These are phyloP conservation scores for Fragaria iinumae DNA, from an alignment of 306 rosid genomes.

Conservation along the genomic window DNA sequence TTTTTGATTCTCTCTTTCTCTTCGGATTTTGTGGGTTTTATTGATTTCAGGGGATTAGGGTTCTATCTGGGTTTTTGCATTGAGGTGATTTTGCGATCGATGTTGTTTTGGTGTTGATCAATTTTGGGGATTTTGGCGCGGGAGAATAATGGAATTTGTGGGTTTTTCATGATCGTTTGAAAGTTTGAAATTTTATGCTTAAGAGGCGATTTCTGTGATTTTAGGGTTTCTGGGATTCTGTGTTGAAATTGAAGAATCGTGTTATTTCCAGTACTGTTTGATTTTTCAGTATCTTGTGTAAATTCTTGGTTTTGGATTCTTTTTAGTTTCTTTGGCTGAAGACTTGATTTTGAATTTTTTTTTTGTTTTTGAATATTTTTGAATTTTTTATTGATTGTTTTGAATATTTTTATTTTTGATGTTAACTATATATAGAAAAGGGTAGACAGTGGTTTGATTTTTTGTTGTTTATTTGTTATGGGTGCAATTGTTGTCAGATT, in stretches of 20 bases:
- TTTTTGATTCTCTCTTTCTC: neutral
- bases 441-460: neutral
- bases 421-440: neutral
- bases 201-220: neutral
- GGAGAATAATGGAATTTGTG: neutral
- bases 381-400: neutral
- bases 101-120: neutral
- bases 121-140: neutral
- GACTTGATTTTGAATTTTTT: neutral
- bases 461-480: neutral
- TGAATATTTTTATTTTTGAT: too few species aligned
- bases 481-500: conserved; percentile 2
- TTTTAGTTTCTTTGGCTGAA: neutral
- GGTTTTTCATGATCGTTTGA: neutral
- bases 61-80: neutral
- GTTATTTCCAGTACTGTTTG: neutral
- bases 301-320: neutral
- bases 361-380: neutral
- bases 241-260: neutral
- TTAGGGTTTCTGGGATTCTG: neutral
- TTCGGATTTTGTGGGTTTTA: neutral
- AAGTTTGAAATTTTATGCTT: neutral
- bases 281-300: neutral
- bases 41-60: neutral
- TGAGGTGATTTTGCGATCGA: neutral